These are phyloP conservation scores for Yamadazyma akitaensis DNA, from an alignment of 805 yeast species.

Conservation along the genomic window DNA sequence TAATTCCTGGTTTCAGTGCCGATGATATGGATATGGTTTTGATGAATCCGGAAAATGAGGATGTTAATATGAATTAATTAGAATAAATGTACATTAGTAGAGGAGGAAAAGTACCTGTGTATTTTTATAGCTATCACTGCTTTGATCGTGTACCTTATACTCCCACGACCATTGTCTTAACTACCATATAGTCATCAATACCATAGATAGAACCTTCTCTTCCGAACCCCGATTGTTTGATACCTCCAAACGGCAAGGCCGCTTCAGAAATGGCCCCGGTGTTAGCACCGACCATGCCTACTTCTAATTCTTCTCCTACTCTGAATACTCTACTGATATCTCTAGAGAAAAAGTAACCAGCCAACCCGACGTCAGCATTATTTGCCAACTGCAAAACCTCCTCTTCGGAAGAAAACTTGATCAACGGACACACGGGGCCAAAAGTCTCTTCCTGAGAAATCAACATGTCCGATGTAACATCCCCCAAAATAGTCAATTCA, in stretches of 20 bases:
- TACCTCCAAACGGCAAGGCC: constrained; percentile 58
- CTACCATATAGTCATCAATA: constrained; percentile 55
- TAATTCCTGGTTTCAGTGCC: background rate
- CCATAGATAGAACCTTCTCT: constrained; percentile 67
- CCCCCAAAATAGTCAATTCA: constrained; percentile 64
- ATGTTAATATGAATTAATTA: constrained; percentile 1
- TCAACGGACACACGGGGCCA: constrained; percentile 75
- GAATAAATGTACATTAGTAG: background rate
- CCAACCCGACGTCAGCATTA: constrained; percentile 67
- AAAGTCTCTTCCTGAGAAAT: constrained; percentile 72
- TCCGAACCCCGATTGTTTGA: constrained; percentile 66
- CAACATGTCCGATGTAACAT: constrained; percentile 54
- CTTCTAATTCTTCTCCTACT: constrained; percentile 65
- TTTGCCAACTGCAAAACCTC: constrained; percentile 65
- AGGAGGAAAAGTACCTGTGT: too few relatives aligned
- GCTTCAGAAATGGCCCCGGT: constrained; percentile 70
- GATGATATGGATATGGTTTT: background rate
- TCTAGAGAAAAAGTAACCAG: constrained; percentile 68
- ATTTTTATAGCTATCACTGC: too few relatives aligned
- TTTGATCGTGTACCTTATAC: background rate
- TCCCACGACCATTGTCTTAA: constrained; percentile 62
- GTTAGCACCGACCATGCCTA: constrained; percentile 82
- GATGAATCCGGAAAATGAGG: constrained; percentile 3
- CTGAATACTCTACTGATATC: constrained; percentile 53
- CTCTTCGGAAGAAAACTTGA: constrained; percentile 60